Base-by-base conservation (phyloP, 495 filamentous ascomycete genomes). In the Lasiosphaeria miniovina region DNA sequence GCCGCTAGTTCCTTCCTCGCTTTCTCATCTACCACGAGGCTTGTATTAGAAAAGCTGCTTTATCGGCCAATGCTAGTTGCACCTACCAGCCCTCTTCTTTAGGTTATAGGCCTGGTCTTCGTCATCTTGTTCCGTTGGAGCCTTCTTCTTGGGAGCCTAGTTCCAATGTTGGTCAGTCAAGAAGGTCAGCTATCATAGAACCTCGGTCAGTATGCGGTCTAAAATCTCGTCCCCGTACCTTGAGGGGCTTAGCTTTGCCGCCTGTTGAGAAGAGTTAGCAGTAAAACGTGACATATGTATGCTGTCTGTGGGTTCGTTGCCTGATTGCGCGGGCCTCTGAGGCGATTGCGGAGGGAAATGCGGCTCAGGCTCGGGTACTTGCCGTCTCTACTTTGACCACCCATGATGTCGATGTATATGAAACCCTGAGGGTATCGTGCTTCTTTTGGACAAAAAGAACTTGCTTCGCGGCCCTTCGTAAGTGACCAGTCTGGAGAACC, bases 161-260 rank as follows among this genome's bases (percentile, higher is more conserved):
- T 41, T 38, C 12, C 6, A 6, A 7, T 1, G 15, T 48, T 24
- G 6, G 36, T 51, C 12, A 14, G 24, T 61, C 14, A 3, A 15
- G 40, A 24, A 24, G 24, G 24, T 24, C 24, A 24, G 24, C 0
- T 24, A 24, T 24, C 24, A 24, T 24, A 24, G 24, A 24, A 24
- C 1, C 24, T 24, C 24, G 24, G 24, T 24, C 24, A 2, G 24
- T 24, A 24, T 24, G 24, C 24, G 24, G 24, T 24, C 24, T 24
- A 24, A 24, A 24, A 24, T 24, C 24, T 24, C 43, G 54, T 57
- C n/a, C 49, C 55, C 68, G 65, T 38, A 73, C 70, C 84, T 92
- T 93, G 68, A 91, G 80, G 61, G 89, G 89, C 83, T 93, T 93
- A 64, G 82, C 86, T 79, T 93, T 93, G 80, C 89, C 89, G 75